Evolutionary conservation across 768 basidiomycete genomes (phyloP).

Genomic region (Auricularia cornea): DNA sequence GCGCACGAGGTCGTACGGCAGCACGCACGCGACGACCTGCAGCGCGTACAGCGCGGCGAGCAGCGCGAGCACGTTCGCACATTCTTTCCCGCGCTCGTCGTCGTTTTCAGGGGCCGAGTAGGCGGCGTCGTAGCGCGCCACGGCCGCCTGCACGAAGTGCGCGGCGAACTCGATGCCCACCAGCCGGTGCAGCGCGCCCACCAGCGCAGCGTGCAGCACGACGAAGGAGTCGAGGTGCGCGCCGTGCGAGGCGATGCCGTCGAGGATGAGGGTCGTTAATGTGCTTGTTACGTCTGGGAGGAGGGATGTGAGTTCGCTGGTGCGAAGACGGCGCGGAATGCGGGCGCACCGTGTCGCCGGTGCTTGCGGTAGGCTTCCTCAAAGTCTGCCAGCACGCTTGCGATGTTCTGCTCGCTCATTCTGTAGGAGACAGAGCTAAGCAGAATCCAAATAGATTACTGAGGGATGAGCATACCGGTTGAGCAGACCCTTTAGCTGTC

Average conservation of each 20-base stretch:
- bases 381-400: conserved; percentile 59
- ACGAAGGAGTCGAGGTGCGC: conserved; percentile 85
- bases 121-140: conserved; percentile 22
- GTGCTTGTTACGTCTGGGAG: conserved; percentile 70
- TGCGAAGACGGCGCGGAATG: neutral
- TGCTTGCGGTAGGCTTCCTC: conserved; percentile 72
- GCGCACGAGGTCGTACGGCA: conserved; percentile 88
- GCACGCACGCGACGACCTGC: conserved; percentile 77
- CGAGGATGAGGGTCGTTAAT: conserved; percentile 65
- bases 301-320: conserved; percentile 2
- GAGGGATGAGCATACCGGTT: conserved; percentile 50
- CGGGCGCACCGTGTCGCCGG: conserved; percentile 60
- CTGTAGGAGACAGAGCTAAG: conserved; percentile 31
- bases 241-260: conserved; percentile 71
- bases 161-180: conserved; percentile 86
- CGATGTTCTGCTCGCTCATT: conserved; percentile 85
- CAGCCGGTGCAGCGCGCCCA: conserved; percentile 71
- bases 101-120: no score
- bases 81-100: conserved; percentile 68
- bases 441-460: no score
- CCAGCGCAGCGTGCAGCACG: conserved; percentile 76
- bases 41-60: conserved; percentile 94
- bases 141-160: conserved; percentile 67
- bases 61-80: conserved; percentile 78
- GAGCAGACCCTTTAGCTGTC: conserved; percentile 78